phyloP scores from a whole-genome alignment of 2,329 filamentous ascomycete species.

The Fusarium cyanostomum region DNA sequence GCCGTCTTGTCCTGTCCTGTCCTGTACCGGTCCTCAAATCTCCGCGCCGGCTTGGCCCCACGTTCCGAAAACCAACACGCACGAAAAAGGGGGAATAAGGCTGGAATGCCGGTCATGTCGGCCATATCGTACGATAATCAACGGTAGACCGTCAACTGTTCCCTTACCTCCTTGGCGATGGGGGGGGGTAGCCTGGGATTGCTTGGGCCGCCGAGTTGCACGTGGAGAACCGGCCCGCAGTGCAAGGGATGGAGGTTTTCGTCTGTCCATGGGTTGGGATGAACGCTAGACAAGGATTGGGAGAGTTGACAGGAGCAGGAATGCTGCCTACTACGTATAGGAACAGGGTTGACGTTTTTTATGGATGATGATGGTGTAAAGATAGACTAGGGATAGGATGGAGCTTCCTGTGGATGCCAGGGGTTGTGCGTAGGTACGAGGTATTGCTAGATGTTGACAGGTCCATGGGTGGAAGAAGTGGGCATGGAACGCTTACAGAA shows the following conservation, averaged over 20 bases:
- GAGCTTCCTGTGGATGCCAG: background rate
- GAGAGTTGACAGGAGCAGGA: conserved; percentile 5
- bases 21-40: conserved; percentile 32
- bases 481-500: no score
- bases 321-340: background rate
- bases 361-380: background rate
- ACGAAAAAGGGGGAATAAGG: conserved; percentile 2
- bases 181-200: background rate
- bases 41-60: conserved; percentile 21
- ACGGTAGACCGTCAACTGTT: conserved; percentile 5
- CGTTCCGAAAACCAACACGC: background rate
- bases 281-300: conserved; percentile 10
- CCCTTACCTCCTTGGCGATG: background rate
- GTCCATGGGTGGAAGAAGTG: no score
- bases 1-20: background rate
- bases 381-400: background rate
- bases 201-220: conserved; percentile 2
- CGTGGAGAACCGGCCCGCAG: conserved; percentile 14
- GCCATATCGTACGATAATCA: conserved; percentile 23
- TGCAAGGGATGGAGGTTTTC: conserved; percentile 3
- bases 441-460: no score
- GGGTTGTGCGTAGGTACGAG: no score
- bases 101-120: background rate
- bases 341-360: conserved; percentile 2
- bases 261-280: conserved; percentile 10